phyloP scores from a whole-genome alignment of 1,284 basidiomycete genomes.

The Puccinia novopanici region DNA sequence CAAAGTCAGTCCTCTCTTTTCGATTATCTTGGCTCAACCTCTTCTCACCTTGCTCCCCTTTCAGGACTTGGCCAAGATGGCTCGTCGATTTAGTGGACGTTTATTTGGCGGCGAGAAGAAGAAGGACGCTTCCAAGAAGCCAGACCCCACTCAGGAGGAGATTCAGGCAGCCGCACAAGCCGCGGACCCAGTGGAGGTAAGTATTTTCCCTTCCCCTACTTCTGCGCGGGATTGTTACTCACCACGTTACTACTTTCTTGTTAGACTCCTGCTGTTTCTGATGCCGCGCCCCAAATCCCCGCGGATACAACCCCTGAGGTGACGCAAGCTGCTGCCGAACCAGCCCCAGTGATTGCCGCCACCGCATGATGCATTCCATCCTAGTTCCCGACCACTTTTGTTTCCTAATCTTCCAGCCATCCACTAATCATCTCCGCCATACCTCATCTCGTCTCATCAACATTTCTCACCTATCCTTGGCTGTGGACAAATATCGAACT shows the following conservation, averaged over 20 bases:
- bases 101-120: constrained; percentile 42
- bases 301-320: constrained; percentile 25
- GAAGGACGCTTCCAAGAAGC: constrained; percentile 35
- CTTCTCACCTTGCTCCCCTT: not conserved
- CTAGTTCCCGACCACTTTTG: not conserved
- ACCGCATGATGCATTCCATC: constrained; percentile 6
- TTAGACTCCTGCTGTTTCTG: not conserved
- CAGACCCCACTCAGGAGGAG: constrained; percentile 42
- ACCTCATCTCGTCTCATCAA: not conserved
- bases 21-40: no score
- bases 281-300: constrained; percentile 28
- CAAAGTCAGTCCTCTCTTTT: constrained; percentile 25
- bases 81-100: constrained; percentile 49
- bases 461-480: no score
- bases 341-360: constrained; percentile 43
- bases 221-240: not conserved
- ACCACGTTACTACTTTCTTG: no score
- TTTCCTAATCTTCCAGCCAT: no score
- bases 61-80: constrained; percentile 46
- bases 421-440: not conserved
- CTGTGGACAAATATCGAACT: no score
- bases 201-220: not conserved
- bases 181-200: constrained; percentile 7
- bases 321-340: not conserved
- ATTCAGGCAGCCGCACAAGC: not conserved